Conservation (phyloP, 2,329 filamentous ascomycete genomes). For the Botrytis galanthina region DNA sequence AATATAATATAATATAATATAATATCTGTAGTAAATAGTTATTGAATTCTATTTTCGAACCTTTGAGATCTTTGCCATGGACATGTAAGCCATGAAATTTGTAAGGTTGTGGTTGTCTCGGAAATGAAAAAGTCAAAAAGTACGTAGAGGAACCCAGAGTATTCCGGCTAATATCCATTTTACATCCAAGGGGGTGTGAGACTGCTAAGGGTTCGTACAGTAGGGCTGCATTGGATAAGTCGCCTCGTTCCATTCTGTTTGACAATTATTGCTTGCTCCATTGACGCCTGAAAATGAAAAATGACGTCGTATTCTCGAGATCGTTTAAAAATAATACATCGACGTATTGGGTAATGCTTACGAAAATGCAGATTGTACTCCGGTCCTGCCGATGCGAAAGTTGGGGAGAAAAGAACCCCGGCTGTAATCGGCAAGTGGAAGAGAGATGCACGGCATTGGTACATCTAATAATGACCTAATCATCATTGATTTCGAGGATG, state of each 20-base stretch:
- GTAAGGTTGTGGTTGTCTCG: constrained; percentile 1
- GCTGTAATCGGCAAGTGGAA: background rate
- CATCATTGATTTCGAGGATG: background rate
- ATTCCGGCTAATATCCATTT: background rate
- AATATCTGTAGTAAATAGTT: no score
- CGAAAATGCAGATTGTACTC: constrained; percentile 3
- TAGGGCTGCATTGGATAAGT: constrained; percentile 10
- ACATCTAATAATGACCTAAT: background rate
- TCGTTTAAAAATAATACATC: background rate
- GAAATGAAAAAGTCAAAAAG: background rate
- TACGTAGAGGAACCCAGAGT: background rate
- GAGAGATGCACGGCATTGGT: background rate
- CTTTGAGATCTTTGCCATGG: constrained; percentile 1
- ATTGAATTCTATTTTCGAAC: constrained; percentile 15
- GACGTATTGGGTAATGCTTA: constrained; percentile 10
- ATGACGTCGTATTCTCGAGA: constrained; percentile 12
- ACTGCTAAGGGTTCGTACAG: constrained; percentile 7
- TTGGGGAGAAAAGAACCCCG: background rate
- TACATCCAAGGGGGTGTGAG: background rate
- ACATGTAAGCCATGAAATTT: background rate
- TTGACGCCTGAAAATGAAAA: background rate
- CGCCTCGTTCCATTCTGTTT: constrained; percentile 1
- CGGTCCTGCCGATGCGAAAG: background rate
- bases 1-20: background rate
- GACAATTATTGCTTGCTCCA: constrained; percentile 1